Percentiles rank a stretch among this genome's conserved stretches.
phyloP scores from a whole-genome alignment of 1,284 basidiomycete species.

The Phylloboletellus chloephorus region DNA sequence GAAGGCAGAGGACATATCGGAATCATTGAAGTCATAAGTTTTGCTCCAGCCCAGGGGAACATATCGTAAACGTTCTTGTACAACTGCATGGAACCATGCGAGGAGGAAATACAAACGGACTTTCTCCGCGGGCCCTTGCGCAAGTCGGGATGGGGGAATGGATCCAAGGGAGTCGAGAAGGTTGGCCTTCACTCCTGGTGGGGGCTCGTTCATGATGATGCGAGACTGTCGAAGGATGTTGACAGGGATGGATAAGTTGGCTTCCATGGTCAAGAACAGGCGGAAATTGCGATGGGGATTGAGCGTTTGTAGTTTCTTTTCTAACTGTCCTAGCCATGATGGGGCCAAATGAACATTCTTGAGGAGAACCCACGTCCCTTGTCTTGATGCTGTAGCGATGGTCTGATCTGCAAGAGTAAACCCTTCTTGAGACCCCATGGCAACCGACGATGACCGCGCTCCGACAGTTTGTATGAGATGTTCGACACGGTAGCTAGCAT shows the following conservation, averaged over 20 bases:
- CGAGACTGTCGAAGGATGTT: constrained; percentile 94
- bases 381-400: constrained; percentile 83
- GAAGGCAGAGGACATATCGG: constrained; percentile 91
- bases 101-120: constrained; percentile 87
- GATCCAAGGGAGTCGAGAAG: constrained; percentile 84
- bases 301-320: constrained; percentile 93
- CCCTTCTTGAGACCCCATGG: constrained; percentile 99
- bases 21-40: constrained; percentile 96
- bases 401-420: constrained; percentile 91
- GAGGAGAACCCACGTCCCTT: constrained; percentile 90
- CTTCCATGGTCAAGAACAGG: constrained; percentile 95
- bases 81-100: constrained; percentile 97
- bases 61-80: constrained; percentile 93
- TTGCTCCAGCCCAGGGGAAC: constrained; percentile 95
- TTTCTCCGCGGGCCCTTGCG: constrained; percentile 87
- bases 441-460: constrained; percentile 77
- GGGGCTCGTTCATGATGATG: constrained; percentile 95
- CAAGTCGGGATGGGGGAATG: constrained; percentile 65
- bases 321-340: constrained; percentile 89
- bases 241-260: constrained; percentile 86
- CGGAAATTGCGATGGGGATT: constrained; percentile 88
- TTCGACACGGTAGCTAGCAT: constrained; percentile 93
- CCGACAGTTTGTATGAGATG: constrained; percentile 77
- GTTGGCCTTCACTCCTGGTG: constrained; percentile 93
- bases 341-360: constrained; percentile 96